These are phyloP conservation scores for Neurospora sp. DNA, from an alignment of 495 filamentous ascomycete genomes.

Conservation along the genomic window DNA sequence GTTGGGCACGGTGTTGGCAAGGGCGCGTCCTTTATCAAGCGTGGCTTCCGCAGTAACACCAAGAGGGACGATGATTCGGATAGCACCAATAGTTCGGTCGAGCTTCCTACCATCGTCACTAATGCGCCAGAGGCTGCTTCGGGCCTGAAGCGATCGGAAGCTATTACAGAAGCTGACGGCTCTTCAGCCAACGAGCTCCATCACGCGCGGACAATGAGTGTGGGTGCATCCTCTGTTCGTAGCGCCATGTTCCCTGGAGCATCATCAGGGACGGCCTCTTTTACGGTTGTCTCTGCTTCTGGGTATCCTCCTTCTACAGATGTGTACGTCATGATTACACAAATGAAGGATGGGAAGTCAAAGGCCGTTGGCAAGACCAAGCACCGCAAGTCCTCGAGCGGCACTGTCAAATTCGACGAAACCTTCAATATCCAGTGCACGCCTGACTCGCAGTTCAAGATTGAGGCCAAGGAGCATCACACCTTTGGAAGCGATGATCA, in stretches of 20 bases:
- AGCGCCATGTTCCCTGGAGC: slow-evolving; percentile 45
- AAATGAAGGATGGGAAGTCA: slow-evolving; percentile 46
- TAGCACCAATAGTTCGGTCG: slow-evolving; percentile 19
- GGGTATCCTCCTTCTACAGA: slow-evolving; percentile 74
- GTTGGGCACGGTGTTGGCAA: slow-evolving; percentile 74
- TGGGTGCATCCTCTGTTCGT: slow-evolving; percentile 49
- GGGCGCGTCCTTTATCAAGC: slow-evolving; percentile 78
- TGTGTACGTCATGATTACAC: slow-evolving; percentile 65
- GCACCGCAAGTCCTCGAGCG: slow-evolving; percentile 54
- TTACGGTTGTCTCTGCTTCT: slow-evolving; percentile 68
- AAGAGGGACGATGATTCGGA: slow-evolving; percentile 45
- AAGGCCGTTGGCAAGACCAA: slow-evolving; percentile 87
- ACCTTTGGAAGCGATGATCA: slow-evolving; percentile 71
- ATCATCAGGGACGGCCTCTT: slow-evolving; percentile 64
- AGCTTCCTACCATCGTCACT: slow-evolving; percentile 36
- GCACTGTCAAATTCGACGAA: slow-evolving; percentile 61
- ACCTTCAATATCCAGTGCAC: slow-evolving; percentile 66
- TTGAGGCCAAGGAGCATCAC: slow-evolving; percentile 74
- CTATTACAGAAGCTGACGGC: neutral
- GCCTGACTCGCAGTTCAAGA: slow-evolving; percentile 75
- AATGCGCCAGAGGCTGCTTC: slow-evolving; percentile 28
- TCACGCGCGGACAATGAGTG: slow-evolving; percentile 60
- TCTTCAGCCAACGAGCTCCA: slow-evolving; percentile 24
- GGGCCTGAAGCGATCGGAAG: slow-evolving; percentile 23
- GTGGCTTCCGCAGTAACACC: slow-evolving; percentile 59